phyloP scores from a whole-genome alignment of 2,329 filamentous ascomycete genomes.

The Colletotrichum nymphaeae region DNA sequence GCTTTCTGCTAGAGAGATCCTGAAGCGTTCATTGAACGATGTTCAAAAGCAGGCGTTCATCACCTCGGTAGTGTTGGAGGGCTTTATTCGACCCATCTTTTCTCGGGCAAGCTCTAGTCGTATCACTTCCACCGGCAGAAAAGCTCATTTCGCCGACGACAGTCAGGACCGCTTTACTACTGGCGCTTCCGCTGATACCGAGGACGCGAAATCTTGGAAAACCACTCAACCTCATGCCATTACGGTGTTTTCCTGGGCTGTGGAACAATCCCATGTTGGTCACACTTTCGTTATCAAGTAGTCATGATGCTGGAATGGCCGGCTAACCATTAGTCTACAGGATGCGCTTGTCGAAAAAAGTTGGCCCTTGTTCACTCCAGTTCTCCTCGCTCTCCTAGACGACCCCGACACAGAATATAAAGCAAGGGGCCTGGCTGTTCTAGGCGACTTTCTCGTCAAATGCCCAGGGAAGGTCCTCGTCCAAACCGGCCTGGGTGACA shows the following conservation, averaged over 20 bases:
- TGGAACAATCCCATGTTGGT: slow-evolving; percentile 62
- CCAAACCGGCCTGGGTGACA: slow-evolving; percentile 72
- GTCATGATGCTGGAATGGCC: not conserved
- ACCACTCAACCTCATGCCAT: slow-evolving; percentile 7
- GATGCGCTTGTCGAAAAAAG: slow-evolving; percentile 58
- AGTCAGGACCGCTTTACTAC: slow-evolving; percentile 11
- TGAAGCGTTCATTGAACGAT: slow-evolving; percentile 43
- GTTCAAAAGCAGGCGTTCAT: slow-evolving; percentile 52
- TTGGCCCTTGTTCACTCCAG: slow-evolving; percentile 78
- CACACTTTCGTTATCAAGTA: not conserved
- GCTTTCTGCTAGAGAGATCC: slow-evolving; percentile 44
- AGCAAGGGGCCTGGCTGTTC: slow-evolving; percentile 64
- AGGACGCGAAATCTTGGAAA: slow-evolving; percentile 71
- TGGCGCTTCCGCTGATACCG: not conserved
- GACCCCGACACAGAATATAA: slow-evolving; percentile 67
- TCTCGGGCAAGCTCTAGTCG: slow-evolving; percentile 62
- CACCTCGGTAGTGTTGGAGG: slow-evolving; percentile 67
- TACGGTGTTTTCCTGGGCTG: slow-evolving; percentile 69
- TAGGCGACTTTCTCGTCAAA: slow-evolving; percentile 65
- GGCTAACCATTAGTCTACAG: slow-evolving; percentile 44
- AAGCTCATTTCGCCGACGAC: slow-evolving; percentile 57
- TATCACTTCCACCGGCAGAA: slow-evolving; percentile 69
- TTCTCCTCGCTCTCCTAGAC: slow-evolving; percentile 76
- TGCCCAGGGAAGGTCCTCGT: slow-evolving; percentile 65
- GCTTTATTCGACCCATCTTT: slow-evolving; percentile 77